phyloP scores from a whole-genome alignment of 2,329 filamentous ascomycete species.

The Aspergillus oerlinghausenensis region DNA sequence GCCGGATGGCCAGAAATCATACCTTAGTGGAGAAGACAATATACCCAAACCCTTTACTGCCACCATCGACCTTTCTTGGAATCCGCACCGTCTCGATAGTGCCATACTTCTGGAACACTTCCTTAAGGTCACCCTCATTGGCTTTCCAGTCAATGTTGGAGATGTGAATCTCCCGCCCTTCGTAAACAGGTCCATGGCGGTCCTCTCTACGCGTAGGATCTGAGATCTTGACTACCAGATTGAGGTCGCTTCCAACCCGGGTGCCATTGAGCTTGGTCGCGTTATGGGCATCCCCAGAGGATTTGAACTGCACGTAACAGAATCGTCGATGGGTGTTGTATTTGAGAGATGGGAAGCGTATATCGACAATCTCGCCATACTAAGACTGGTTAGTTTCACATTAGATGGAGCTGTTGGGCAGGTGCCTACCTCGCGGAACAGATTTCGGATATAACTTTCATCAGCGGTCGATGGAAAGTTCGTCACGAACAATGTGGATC shows the following conservation, averaged over 20 bases:
- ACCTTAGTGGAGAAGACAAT: constrained; percentile 68
- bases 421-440: constrained; percentile 50
- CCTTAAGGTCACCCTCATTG: constrained; percentile 64
- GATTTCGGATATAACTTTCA: constrained; percentile 49
- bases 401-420: not conserved
- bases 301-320: constrained; percentile 89
- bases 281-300: constrained; percentile 60
- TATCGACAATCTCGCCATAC: constrained; percentile 76
- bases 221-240: constrained; percentile 75
- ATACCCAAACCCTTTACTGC: constrained; percentile 73
- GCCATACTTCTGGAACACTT: constrained; percentile 71
- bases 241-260: constrained; percentile 62
- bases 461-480: constrained; percentile 68
- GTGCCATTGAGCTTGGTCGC: constrained; percentile 71
- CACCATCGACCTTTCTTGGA: constrained; percentile 62
- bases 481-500: constrained; percentile 79
- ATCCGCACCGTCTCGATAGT: constrained; percentile 68
- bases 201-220: constrained; percentile 73
- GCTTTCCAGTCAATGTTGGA: constrained; percentile 61
- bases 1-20: constrained; percentile 6
- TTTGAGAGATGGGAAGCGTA: constrained; percentile 88
- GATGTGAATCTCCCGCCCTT: constrained; percentile 81
- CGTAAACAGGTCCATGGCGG: constrained; percentile 74
- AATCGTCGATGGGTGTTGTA: constrained; percentile 85
- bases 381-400: constrained; percentile 21